phyloP scores from a whole-genome alignment of 2,329 filamentous ascomycete species.

The Trichoderma koningii region DNA sequence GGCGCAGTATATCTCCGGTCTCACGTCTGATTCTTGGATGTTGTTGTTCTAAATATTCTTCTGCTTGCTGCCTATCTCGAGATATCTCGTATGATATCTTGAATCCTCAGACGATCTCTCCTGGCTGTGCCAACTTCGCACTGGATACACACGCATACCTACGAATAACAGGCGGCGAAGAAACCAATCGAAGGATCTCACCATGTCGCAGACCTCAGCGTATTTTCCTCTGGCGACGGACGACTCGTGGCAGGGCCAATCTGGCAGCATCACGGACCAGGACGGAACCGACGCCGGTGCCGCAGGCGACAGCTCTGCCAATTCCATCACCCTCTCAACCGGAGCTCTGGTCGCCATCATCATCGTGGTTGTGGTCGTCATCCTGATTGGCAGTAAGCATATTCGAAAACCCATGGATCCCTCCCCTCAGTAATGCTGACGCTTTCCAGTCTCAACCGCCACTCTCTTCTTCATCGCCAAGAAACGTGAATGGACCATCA shows the following conservation, averaged over 20 bases:
- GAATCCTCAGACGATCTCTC: slow-evolving; percentile 1
- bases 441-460: slow-evolving; percentile 58
- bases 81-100: slow-evolving; percentile 21
- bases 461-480: slow-evolving; percentile 78
- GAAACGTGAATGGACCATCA: slow-evolving; percentile 80
- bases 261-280: slow-evolving; percentile 39
- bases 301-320: slow-evolving; percentile 59
- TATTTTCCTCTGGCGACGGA: slow-evolving; percentile 41
- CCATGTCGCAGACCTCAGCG: slow-evolving; percentile 46
- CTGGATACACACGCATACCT: slow-evolving; percentile 7
- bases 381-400: slow-evolving; percentile 67
- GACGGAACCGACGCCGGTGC: slow-evolving; percentile 64
- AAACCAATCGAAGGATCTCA: slow-evolving; percentile 21
- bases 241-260: slow-evolving; percentile 37
- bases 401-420: not conserved
- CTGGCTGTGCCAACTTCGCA: not conserved
- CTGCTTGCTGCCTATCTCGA: not conserved
- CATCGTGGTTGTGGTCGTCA: slow-evolving; percentile 66
- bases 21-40: not conserved
- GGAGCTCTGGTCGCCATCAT: slow-evolving; percentile 75
- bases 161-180: not conserved
- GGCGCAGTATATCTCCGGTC: slow-evolving; percentile 15
- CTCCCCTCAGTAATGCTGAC: slow-evolving; percentile 28
- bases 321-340: slow-evolving; percentile 63
- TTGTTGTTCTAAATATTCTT: slow-evolving; percentile 18